Evolutionary conservation across 306 rosid genomes (phyloP), one percentile per base, ranked within the genome.

Genomic region (Lupinus albus): DNA sequence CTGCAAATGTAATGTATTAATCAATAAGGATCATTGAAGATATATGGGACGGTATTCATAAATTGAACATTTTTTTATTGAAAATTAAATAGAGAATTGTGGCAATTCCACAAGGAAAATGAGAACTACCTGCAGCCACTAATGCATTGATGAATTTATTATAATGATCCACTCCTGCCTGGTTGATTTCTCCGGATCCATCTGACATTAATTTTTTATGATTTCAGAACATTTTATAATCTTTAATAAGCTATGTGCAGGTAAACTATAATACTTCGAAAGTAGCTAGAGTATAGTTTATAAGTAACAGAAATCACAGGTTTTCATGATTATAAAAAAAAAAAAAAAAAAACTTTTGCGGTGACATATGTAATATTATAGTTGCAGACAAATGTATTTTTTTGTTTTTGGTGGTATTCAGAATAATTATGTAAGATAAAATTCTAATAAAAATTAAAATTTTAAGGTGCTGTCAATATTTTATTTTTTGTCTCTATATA

Each of bases 161-260:
- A 71, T 94, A 94, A 68, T 94, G 89, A 78, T 84, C 92, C 39
- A 94, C 41, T 66, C 97, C 97, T 8, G 88, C 91, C 36, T 83
- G 86, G 67, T 90, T 94, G 68, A 94, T 85, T 72, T 73, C 64
- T 10, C 95, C 96, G 12, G 66, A 79, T 76, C 97, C 97, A 80
- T 85, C 99, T 94, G 47, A 73, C 35, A 59, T 69, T 33, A 74
- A 65, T 70, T 39, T 14, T 50, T 13, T 45, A 44, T 52, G 67
- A 59, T 36, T 52, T 73, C 36, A 62, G 62, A 30, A 49, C 15
- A 48, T 33, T 35, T 47, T 9, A 15, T 54, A 5, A 67, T 14
- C 14, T 46, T 32, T 8, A 12, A 46, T 0, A 20, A 56, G 10
- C 18, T 25, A 63, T 13, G 25, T 42, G 39, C 47, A 47, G 12